A percentile compares a stretch with the other conserved stretches of the same genome.
Conservation (phyloP, 805 yeast genomes). For the Candida maltosa region DNA sequence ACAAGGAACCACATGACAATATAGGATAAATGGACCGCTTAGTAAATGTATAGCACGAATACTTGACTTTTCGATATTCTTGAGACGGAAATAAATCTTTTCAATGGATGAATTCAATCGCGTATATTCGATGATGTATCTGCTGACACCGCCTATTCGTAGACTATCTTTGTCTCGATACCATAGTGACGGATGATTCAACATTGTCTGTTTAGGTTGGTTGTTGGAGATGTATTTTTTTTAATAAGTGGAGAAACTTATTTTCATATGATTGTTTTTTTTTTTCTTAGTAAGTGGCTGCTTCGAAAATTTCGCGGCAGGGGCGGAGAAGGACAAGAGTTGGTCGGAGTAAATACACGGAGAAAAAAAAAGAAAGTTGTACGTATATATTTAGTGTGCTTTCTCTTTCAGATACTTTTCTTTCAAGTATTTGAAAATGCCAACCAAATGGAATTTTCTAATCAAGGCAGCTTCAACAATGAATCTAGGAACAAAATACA, state of each 20-base stretch:
- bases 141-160: constrained; percentile 35
- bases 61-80: constrained; percentile 34
- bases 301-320: too few species aligned
- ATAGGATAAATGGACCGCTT: constrained; percentile 42
- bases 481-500: constrained; percentile 44
- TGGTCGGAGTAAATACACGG: neutral
- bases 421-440: constrained; percentile 20
- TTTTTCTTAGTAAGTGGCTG: too few species aligned
- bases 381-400: neutral
- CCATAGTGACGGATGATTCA: constrained; percentile 22
- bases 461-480: constrained; percentile 39
- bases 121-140: constrained; percentile 30
- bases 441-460: constrained; percentile 29
- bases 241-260: too few species aligned
- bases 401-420: constrained; percentile 17
- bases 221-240: too few species aligned
- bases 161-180: constrained; percentile 32
- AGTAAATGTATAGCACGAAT: constrained; percentile 40
- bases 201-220: neutral
- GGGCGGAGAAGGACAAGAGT: neutral
- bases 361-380: neutral
- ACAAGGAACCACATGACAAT: constrained; percentile 41
- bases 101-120: constrained; percentile 11
- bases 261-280: too few species aligned
- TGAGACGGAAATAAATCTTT: constrained; percentile 31